Base-by-base conservation (phyloP, 2,329 filamentous ascomycete genomes). In the Geoglossum cookeanum region DNA sequence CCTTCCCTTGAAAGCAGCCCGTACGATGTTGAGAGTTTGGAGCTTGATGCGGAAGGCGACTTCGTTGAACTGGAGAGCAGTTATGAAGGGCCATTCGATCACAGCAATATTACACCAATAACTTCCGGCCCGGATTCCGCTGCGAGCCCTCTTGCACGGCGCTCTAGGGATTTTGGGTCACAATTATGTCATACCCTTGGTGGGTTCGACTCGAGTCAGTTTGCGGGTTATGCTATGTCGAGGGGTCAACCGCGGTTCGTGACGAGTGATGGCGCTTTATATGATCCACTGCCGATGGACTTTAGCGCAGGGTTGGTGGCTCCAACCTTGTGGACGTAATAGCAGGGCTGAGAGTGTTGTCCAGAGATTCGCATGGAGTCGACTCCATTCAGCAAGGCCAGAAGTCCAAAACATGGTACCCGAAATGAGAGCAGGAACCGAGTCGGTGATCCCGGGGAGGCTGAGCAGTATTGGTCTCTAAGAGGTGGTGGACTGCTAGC, bases 1-100 rank as follows among this genome's bases (percentile, higher is more conserved):
- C 78, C 79, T 30, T 77, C 78, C 65, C 72, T 74, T 52, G 76
- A 75, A 63, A 77, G 75, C 13, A 58, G 47, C 27, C 56, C 56
- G 66, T 80, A 79, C 64, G 74, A 72, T 61, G 68, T 45, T 9
- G 33, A 32, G 6, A 39, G 30, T 33, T 32, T 58, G 13, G 47
- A 57, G 6, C 37, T 58, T 9, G 45, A 58, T 51, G 51, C 51
- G 8, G 56, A 58, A 33, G 49, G 49, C 32, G 49, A 53, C 3
- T 53, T 53, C 33, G 49, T 53, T 6, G 48, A 17, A 51, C 48
- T 51, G 5, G 48, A 51, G 9, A 51, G 17, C 9, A 27, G 32
- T 15, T 53, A 53, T 32, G 49, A 37, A 17, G 49, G 7, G 13
- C 49, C 49, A 8, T 53, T 53, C 9, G 22, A n/a, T 13, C 49